Base-by-base conservation (phyloP, 768 basidiomycete species). In the Tubosaeta sp. region DNA sequence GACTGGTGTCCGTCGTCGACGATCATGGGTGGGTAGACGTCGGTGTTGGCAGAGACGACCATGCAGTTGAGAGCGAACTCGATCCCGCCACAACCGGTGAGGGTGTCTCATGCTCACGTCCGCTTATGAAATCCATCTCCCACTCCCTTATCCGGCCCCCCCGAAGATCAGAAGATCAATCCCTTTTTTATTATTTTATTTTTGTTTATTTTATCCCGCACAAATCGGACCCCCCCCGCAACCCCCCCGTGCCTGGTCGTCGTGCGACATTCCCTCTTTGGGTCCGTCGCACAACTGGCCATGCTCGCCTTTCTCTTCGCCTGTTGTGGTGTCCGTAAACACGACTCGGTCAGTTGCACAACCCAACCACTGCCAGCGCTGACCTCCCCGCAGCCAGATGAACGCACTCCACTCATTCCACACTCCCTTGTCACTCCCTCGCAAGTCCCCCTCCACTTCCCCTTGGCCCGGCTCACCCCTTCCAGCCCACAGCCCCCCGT, bases 1-100 rank as follows among this genome's bases (percentile, higher is more conserved):
- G 84, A 86, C 70, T 82, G 84, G 41, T 78, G 77, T 35, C 83
- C 79, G 62, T 87, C 85, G 65, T 86, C 86, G 53, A 75, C 69
- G 54, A 76, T 71, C 67, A 79, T 75, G 51, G 74, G 77, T 12
- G 81, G 73, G 64, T 78, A 84, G 46, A 80, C 72, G 69, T 81
- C 83, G 70, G 73, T 71, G 70, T 72, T 73, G 46, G 74, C 54
- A 63, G 76, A 78, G 63, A 74, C 75, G 68, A 84, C 84, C 84
- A 86, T 86, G 65, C 66, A 68, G 66, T 52, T 52, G 41, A 59
- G 55, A 56, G 62, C 59, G 53, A 62, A 65, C 66, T 66, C 68
- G 70, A 67, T 66, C 63, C 56, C 65, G 73, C 73, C 76, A 76
- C 72, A 51, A 46, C 44, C 38, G 51, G 76, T 74, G 77, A 77